phyloP scores from a whole-genome alignment of 1,139 yeast species.

The Pichia sp. region DNA sequence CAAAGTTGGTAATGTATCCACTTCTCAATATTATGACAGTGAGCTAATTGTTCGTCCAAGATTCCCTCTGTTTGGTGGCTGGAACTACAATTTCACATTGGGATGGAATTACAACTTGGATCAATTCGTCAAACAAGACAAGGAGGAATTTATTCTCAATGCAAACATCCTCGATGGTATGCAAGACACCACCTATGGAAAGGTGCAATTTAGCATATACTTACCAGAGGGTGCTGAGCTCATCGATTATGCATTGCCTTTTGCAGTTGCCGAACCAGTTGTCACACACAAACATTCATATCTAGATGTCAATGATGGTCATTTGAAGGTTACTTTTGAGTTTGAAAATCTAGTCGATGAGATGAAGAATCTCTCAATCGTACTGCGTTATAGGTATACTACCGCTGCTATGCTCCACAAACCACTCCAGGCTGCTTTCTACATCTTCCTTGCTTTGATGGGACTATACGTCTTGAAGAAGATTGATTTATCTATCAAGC shows the following conservation, averaged over 20 bases:
- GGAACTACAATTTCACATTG: slow-evolving; percentile 92
- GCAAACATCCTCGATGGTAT: slow-evolving; percentile 76
- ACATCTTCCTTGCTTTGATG: slow-evolving; percentile 55
- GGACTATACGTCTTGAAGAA: slow-evolving; percentile 45
- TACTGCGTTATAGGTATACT: slow-evolving; percentile 59
- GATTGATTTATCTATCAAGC: slow-evolving; percentile 29
- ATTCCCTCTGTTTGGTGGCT: slow-evolving; percentile 90
- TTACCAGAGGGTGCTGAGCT: slow-evolving; percentile 85
- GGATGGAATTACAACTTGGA: slow-evolving; percentile 74
- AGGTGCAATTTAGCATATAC: slow-evolving; percentile 54
- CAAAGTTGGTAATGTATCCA: slow-evolving; percentile 91
- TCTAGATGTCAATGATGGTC: slow-evolving; percentile 74
- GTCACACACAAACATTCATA: slow-evolving; percentile 50
- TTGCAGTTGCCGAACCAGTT: slow-evolving; percentile 33
- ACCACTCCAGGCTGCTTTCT: slow-evolving; percentile 60
- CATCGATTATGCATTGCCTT: slow-evolving; percentile 52
- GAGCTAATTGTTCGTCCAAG: slow-evolving; percentile 71
- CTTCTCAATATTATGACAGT: slow-evolving; percentile 46
- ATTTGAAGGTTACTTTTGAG: slow-evolving; percentile 62
- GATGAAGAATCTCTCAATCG: slow-evolving; percentile 48
- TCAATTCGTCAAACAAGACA: slow-evolving; percentile 34
- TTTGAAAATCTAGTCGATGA: slow-evolving; percentile 67
- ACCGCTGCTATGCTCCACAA: slow-evolving; percentile 48
- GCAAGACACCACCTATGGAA: slow-evolving; percentile 57
- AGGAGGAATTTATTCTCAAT: slow-evolving; percentile 46